These are phyloP conservation scores for Dryas drummondii DNA, from an alignment of 306 rosid genomes.

Conservation along the genomic window DNA sequence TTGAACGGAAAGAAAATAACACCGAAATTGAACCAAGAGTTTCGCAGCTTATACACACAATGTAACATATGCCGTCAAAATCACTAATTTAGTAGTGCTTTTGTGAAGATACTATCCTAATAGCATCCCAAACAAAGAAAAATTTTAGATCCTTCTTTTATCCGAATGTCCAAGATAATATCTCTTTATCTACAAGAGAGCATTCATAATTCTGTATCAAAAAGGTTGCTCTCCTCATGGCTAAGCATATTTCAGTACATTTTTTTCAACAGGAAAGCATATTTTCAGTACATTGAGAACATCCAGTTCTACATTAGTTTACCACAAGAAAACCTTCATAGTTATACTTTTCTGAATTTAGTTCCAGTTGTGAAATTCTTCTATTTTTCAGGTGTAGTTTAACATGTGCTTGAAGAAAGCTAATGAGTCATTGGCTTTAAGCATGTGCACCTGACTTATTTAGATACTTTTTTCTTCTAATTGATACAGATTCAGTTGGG, in stretches of 20 bases:
- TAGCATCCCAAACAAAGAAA: no score
- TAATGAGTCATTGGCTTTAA: neutral
- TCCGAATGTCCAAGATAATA: no score
- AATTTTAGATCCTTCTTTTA: no score
- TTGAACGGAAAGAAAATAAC: no score
- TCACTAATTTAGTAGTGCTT: neutral
- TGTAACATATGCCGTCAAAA: neutral
- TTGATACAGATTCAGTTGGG: slow-evolving; percentile 51
- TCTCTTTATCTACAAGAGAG: neutral
- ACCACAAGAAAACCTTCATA: neutral
- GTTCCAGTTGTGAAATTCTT: neutral
- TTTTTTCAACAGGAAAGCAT: neutral
- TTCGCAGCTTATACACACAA: neutral
- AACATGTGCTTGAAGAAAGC: neutral
- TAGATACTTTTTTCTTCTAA: slow-evolving; percentile 10
- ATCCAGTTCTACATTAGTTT: neutral
- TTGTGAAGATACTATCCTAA: no score
- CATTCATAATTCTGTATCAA: neutral
- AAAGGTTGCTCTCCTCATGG: neutral
- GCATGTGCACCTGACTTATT: slow-evolving; percentile 1
- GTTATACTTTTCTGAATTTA: neutral
- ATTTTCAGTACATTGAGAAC: neutral
- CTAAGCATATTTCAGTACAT: no score
- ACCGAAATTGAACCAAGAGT: neutral
- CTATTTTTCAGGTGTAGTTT: neutral